phyloP scores from a whole-genome alignment of 495 filamentous ascomycete species.

The Penicillium paradoxum region DNA sequence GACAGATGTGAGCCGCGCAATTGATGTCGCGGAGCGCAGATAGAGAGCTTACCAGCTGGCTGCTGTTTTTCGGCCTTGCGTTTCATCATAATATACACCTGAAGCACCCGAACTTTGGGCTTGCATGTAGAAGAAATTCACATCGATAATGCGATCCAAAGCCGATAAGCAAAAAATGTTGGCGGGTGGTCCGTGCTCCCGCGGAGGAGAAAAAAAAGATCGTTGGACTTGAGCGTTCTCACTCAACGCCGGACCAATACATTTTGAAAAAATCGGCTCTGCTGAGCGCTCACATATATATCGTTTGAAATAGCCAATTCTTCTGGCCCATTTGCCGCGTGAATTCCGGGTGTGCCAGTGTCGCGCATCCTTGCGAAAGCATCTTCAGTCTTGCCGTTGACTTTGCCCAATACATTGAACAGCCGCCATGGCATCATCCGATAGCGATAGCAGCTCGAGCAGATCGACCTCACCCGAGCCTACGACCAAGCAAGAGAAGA shows the following conservation, averaged over 20 bases:
- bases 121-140: constrained; percentile 1
- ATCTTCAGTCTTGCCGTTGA: not conserved
- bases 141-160: constrained; percentile 20
- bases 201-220: constrained; percentile 45
- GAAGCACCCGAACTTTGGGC: not conserved
- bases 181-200: constrained; percentile 41
- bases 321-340: not conserved
- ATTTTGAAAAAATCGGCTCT: not conserved
- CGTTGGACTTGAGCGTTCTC: constrained; percentile 13
- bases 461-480: constrained; percentile 31
- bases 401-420: constrained; percentile 1
- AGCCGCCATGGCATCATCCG: constrained; percentile 31
- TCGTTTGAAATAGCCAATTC: not conserved
- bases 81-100: constrained; percentile 25
- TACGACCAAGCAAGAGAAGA: constrained; percentile 21
- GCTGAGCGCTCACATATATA: not conserved
- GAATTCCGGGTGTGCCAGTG: not conserved
- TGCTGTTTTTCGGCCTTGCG: constrained; percentile 44
- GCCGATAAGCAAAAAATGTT: constrained; percentile 35
- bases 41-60: constrained; percentile 25
- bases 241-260: constrained; percentile 10
- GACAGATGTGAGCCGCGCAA: not conserved
- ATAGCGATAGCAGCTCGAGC: constrained; percentile 30
- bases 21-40: not conserved
- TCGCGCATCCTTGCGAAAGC: constrained; percentile 2